Base-by-base conservation (phyloP, 2,329 filamentous ascomycete species). In the Trichoderma hamatum region DNA sequence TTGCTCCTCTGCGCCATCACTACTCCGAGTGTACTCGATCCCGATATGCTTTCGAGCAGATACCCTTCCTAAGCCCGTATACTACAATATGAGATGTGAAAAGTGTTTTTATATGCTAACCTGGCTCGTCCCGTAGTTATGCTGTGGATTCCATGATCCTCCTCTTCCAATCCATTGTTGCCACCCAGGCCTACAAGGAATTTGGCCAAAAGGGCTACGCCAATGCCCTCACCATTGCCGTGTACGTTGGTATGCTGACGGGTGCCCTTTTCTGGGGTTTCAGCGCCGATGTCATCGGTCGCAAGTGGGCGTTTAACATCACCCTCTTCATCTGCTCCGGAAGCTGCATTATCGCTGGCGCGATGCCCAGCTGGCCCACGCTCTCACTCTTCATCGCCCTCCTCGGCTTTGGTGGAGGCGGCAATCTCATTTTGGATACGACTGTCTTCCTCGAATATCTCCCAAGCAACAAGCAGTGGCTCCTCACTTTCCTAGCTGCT, bases 191-290 rank as follows among this genome's bases (percentile, higher is more conserved):
- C 2, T 87, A 80, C 62, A 82, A 81, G 62, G 89, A 91, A 73
- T 90, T 91, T 73, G 82, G 83, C 28, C 72, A 83, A 3, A 80
- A 82, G 1, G 83, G 84, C 28, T 91, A 87, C 72, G 74, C 75
- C 2, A 84, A 84, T 71, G 89, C 84, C 10, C 80, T 91, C 56
- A 91, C 86, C 2, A 85, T 91, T 61, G 85, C 89, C 5, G 84
- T 84, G 1, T 92, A 90, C 73, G 82, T 84, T 10, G 85, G 85
- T 19, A 84, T 84, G 81, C 81, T 84, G 63, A 71, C 81, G 0
- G 86, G 89, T 1, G 88, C 88, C 19, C 75, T 91, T 30, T 91
- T 92, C 78, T 92, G 90, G 89, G 90, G 90, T 2, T 78, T 90
- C 34, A 84, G 83, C 3, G 89, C 89, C 26, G 90, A 92, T 74